A percentile compares a stretch with the other conserved stretches of the same genome.
Evolutionary conservation across 2,329 filamentous ascomycete genomes (phyloP).

Genomic region (Reticulascus tulasneorum): DNA sequence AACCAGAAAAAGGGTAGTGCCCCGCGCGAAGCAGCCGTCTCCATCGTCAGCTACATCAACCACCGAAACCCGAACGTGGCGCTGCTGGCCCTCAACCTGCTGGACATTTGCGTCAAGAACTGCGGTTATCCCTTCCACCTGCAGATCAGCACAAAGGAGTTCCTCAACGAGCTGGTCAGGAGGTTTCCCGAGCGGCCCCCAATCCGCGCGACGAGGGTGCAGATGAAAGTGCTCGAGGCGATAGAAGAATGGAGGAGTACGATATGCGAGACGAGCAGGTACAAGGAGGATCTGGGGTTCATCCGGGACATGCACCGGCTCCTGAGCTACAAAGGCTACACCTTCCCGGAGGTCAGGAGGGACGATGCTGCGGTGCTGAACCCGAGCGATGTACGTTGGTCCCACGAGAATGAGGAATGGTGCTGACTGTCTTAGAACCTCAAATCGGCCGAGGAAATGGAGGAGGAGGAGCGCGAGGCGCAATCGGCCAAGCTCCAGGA

Average conservation of each 20-base stretch:
- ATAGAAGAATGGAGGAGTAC: constrained; percentile 98
- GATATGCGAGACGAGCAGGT: constrained; percentile 95
- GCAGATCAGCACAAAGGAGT: constrained; percentile 98
- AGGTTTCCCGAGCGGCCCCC: constrained; percentile 93
- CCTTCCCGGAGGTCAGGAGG: constrained; percentile 84
- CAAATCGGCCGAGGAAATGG: constrained; percentile 97
- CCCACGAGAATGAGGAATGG: neutral
- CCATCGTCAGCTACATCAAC: constrained; percentile 93
- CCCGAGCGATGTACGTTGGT: constrained; percentile 78
- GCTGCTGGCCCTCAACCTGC: constrained; percentile 81
- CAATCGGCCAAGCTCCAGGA: constrained; percentile 98
- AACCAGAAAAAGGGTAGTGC: constrained; percentile 96
- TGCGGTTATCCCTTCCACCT: constrained; percentile 98
- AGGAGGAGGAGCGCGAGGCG: constrained; percentile 89
- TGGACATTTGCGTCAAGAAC: constrained; percentile 99
- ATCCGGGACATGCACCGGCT: constrained; percentile 97
- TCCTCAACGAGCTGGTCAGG: constrained; percentile 94
- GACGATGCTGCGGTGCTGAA: constrained; percentile 97
- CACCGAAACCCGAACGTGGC: constrained; percentile 95
- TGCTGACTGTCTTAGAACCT: constrained; percentile 60
- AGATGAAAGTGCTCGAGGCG: constrained; percentile 87
- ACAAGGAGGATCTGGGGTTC: constrained; percentile 95
- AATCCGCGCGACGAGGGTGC: constrained; percentile 78
- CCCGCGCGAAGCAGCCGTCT: constrained; percentile 88
- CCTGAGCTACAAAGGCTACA: constrained; percentile 93